Evolutionary conservation across 2,329 filamentous ascomycete genomes (phyloP).

Genomic region (Apiospora malaysiana): DNA sequence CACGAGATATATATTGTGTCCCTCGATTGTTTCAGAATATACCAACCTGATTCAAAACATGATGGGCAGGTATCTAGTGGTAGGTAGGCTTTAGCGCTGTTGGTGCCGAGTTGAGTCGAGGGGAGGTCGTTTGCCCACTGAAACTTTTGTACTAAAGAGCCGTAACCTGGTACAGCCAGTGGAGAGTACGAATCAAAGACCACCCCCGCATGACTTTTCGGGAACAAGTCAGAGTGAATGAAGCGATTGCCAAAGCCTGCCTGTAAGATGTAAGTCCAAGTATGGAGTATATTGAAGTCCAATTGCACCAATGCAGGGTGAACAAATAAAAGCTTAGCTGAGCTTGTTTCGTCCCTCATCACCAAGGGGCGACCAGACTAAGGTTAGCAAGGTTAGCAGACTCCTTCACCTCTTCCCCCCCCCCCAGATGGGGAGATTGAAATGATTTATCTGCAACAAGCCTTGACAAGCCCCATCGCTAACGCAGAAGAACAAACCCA

Average conservation of each 20-base stretch:
- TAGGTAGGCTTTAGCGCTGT: not conserved
- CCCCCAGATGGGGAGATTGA: too few species aligned
- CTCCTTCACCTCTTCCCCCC: not conserved
- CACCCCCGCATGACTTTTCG: not conserved
- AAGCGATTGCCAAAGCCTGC: not conserved
- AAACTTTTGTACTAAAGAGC: too few species aligned
- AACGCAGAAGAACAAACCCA: not conserved
- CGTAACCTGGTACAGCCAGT: not conserved
- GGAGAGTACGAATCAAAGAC: not conserved
- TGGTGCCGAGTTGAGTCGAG: not conserved
- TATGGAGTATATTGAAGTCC: not conserved
- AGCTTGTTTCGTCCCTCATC: slow-evolving; percentile 16
- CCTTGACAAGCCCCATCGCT: not conserved
- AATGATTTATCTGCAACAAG: slow-evolving; percentile 10
- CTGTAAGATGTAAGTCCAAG: too few species aligned
- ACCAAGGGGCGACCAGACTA: not conserved
- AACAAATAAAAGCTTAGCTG: slow-evolving; percentile 18
- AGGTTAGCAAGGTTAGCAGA: too few species aligned
- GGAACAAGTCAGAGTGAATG: not conserved
- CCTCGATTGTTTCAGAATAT: not conserved
- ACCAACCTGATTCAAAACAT: not conserved
- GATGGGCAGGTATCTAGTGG: not conserved
- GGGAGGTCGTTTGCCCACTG: too few species aligned
- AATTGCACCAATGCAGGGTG: not conserved
- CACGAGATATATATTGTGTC: not conserved